phyloP scores from a whole-genome alignment of 305 asterid genomes.

The Caryopteris hybrid region DNA sequence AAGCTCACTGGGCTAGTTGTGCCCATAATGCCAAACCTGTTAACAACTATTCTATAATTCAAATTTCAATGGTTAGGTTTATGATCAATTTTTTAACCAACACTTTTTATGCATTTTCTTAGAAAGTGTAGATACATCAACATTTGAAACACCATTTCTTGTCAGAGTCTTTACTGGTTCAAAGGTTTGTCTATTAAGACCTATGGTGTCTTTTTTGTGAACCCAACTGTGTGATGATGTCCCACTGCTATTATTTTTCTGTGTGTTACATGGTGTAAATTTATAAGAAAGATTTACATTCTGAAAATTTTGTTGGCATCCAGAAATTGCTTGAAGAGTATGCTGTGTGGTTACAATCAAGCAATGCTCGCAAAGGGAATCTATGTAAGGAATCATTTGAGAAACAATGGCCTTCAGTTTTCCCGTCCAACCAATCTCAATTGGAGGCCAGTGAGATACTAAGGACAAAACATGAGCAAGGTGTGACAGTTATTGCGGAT shows the following conservation, averaged over 20 bases:
- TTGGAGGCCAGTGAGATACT: slow-evolving; percentile 46
- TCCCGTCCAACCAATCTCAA: slow-evolving; percentile 38
- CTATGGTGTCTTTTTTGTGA: background rate
- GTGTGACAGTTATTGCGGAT: slow-evolving; percentile 52
- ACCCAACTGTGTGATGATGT: background rate
- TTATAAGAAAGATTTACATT: slow-evolving; percentile 1
- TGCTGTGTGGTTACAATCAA: slow-evolving; percentile 69
- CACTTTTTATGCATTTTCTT: no score
- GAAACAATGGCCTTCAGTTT: slow-evolving; percentile 69
- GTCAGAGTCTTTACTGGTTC: no score
- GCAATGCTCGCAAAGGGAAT: slow-evolving; percentile 57
- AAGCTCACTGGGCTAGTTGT: background rate
- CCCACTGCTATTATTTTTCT: background rate
- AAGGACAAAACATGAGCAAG: slow-evolving; percentile 45
- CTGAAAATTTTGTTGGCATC: slow-evolving; percentile 17
- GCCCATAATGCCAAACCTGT: background rate
- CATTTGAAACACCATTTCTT: no score
- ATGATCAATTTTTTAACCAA: no score
- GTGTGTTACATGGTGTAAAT: background rate
- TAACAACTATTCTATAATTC: background rate
- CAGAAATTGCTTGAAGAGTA: slow-evolving; percentile 80
- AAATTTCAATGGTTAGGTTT: background rate
- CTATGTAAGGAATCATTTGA: slow-evolving; percentile 60
- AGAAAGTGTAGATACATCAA: background rate
- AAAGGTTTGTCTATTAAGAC: background rate